These are phyloP conservation scores for Ophiobolus disseminans DNA, from an alignment of 2,329 filamentous ascomycete species.

Conservation along the genomic window DNA sequence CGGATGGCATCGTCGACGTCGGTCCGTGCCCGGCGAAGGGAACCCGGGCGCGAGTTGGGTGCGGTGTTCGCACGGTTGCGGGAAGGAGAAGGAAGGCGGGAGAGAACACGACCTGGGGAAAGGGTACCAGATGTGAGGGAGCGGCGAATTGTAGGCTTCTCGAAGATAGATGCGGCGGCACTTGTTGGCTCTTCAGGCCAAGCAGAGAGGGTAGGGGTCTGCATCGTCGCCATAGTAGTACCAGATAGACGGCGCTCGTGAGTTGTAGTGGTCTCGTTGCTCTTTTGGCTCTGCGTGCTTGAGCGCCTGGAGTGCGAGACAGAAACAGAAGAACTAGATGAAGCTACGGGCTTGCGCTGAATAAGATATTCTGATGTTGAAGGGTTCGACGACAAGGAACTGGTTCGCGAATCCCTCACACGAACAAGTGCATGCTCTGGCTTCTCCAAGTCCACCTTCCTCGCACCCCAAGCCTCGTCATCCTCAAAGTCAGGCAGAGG, in stretches of 20 bases:
- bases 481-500: slow-evolving; percentile 49
- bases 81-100: slow-evolving; percentile 42
- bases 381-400: slow-evolving; percentile 35
- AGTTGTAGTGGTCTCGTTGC: slow-evolving; percentile 10
- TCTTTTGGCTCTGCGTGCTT: slow-evolving; percentile 39
- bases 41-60: slow-evolving; percentile 43
- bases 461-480: slow-evolving; percentile 35
- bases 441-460: slow-evolving; percentile 34
- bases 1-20: slow-evolving; percentile 56
- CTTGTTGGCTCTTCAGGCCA: slow-evolving; percentile 34
- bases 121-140: slow-evolving; percentile 35
- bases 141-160: slow-evolving; percentile 31
- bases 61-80: slow-evolving; percentile 47
- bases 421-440: slow-evolving; percentile 45
- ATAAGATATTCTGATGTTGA: slow-evolving; percentile 36
- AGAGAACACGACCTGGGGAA: slow-evolving; percentile 34
- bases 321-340: not conserved
- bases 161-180: slow-evolving; percentile 24
- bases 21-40: slow-evolving; percentile 45
- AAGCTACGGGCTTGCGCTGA: slow-evolving; percentile 43
- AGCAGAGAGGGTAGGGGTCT: slow-evolving; percentile 33
- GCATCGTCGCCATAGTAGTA: slow-evolving; percentile 29
- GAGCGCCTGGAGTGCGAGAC: slow-evolving; percentile 31
- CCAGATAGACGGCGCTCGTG: slow-evolving; percentile 31
- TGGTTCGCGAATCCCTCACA: slow-evolving; percentile 36